Percentiles rank a stretch among this genome's conserved stretches.
These are phyloP conservation scores for Aureobasidium namibiae DNA, from an alignment of 2,329 filamentous ascomycete genomes.

Conservation along the genomic window DNA sequence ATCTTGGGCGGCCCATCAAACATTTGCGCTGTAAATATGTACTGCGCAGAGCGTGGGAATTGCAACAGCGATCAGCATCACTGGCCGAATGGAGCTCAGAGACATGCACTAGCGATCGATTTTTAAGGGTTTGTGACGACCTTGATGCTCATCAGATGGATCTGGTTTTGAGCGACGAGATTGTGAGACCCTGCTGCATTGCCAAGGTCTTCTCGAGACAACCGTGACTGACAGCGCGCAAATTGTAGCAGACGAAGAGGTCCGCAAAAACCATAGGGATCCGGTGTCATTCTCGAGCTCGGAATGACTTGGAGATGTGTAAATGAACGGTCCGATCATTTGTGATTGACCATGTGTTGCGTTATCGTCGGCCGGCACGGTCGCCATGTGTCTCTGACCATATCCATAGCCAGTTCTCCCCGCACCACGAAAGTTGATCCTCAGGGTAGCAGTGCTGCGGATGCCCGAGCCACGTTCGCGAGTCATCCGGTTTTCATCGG, in stretches of 20 bases:
- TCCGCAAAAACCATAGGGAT: neutral
- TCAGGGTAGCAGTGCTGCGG: neutral
- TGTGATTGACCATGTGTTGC: no score
- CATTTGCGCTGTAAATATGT: neutral
- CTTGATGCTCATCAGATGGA: no score
- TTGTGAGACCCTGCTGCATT: no score
- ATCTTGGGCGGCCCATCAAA: neutral
- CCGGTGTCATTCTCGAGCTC: neutral
- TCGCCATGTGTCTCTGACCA: no score
- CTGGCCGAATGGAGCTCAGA: neutral
- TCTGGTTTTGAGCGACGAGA: no score
- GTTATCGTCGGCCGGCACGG: no score
- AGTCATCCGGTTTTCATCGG: neutral
- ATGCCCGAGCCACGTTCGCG: neutral
- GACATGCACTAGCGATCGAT: neutral
- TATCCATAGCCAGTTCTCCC: no score
- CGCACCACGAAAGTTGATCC: no score
- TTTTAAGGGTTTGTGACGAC: no score
- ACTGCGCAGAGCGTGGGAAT: neutral
- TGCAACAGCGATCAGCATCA: neutral
- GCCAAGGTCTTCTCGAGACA: neutral
- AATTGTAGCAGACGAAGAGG: neutral
- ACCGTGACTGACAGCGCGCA: no score
- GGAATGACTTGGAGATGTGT: neutral
- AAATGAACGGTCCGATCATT: no score